Evolutionary conservation across 2,329 filamentous ascomycete species (phyloP), one percentile per base, ranked within the genome.

Genomic region (Ophiostoma novo-ulmi): DNA sequence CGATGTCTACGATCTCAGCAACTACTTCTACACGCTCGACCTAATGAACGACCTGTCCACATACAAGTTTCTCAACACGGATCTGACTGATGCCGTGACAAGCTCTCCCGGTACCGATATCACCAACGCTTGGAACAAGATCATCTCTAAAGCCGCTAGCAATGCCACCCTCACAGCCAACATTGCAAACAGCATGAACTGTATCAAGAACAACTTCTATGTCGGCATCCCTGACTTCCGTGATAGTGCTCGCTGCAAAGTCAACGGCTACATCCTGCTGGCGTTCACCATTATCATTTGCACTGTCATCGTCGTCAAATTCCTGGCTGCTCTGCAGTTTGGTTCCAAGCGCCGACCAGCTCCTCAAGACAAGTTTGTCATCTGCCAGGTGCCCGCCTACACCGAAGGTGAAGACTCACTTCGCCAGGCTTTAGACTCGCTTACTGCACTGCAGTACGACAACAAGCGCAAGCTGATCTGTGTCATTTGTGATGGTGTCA

Each of bases 391-490:
- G 41, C 95, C 95, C 11, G 95, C 95, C 5, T 99, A 99, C 78
- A 99, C 95, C 0, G 95, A 99, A 83, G 95, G 93, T 76, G 95
- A 99, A 83, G 95, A 99, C 76, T 94, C 94, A 4, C 83, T 99
- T 10, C 87, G 95, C 70, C 96, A 97, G 78, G 94, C 93, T 69
- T 85, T 99, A 2, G 95, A 99, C 78, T 98, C 95, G 0, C 85
- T 98, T 72, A 97, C 95, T 20, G 93, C 94, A 14, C 85, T 99
- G 20, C 91, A 97, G 75, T 99, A 99, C 76, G 95, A 99, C 81
- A 97, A 99, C 81, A 99, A 99, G 84, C 87, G 95, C 74, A 99
- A 99, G 82, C 87, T 99, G 36, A 94, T 99, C 74, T 95, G 90
- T 76, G 92, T 99, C 73, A 92, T 99, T 75, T 99, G 95, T 78